These are phyloP conservation scores for Aspergillus ellipticus DNA, from an alignment of 495 filamentous ascomycete genomes.

Conservation along the genomic window DNA sequence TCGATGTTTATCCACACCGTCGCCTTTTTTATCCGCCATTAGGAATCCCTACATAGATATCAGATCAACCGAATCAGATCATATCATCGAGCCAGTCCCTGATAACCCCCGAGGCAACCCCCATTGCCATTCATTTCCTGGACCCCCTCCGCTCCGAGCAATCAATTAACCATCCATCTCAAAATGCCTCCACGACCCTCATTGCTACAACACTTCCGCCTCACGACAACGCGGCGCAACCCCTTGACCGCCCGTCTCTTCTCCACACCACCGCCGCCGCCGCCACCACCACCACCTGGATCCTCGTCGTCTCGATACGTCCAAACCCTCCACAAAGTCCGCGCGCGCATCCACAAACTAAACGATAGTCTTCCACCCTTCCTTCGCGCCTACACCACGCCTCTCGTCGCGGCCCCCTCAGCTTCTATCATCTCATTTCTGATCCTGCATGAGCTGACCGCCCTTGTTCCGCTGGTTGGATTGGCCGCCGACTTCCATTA, in stretches of 20 bases:
- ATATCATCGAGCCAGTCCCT: too few species aligned
- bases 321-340: slow-evolving; percentile 28
- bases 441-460: slow-evolving; percentile 87
- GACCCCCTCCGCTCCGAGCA: too few species aligned
- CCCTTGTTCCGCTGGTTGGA: slow-evolving; percentile 71
- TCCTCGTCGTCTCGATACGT: slow-evolving; percentile 17
- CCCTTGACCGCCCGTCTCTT: slow-evolving; percentile 10
- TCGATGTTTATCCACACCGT: too few species aligned
- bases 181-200: slow-evolving; percentile 8
- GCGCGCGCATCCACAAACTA: slow-evolving; percentile 54
- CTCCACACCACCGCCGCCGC: slow-evolving; percentile 22
- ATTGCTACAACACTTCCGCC: slow-evolving; percentile 19
- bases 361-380: slow-evolving; percentile 55
- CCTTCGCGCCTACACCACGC: slow-evolving; percentile 62
- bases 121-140: too few species aligned
- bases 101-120: too few species aligned
- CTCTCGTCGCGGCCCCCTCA: slow-evolving; percentile 69
- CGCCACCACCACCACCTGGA: slow-evolving; percentile 27
- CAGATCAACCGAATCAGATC: not conserved
- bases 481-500: slow-evolving; percentile 77
- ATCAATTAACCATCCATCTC: too few species aligned
- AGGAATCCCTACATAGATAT: too few species aligned
- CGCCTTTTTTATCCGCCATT: too few species aligned
- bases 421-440: slow-evolving; percentile 85
- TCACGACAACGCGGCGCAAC: slow-evolving; percentile 5